A percentile compares a stretch with the other conserved stretches of the same genome.
Evolutionary conservation across 2,329 filamentous ascomycete species (phyloP).

Genomic region (Cladosporium velox): DNA sequence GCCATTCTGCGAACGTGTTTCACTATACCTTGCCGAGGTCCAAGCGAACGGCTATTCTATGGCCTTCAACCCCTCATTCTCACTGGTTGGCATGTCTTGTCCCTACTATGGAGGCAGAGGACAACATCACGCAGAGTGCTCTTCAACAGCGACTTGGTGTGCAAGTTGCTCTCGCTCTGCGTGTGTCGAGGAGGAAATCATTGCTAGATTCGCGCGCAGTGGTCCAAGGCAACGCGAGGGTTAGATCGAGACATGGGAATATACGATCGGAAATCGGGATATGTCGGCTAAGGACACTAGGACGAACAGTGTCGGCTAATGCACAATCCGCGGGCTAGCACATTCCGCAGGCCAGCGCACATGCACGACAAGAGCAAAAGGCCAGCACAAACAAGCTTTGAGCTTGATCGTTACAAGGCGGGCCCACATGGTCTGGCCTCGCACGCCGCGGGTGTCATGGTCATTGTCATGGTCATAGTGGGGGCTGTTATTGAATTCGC

Average conservation of each 20-base stretch:
- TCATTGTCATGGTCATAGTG: not conserved
- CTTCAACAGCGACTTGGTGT: not conserved
- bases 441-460: not conserved
- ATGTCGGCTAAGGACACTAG: not conserved
- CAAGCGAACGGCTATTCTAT: not conserved
- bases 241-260: not conserved
- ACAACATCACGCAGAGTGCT: not conserved
- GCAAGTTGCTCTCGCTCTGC: not conserved
- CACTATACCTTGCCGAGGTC: constrained; percentile 4
- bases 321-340: not conserved
- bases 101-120: not conserved
- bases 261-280: not conserved
- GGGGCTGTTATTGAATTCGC: not conserved
- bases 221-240: not conserved
- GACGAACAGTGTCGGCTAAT: not conserved
- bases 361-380: not conserved
- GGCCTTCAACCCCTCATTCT: not conserved
- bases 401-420: constrained; percentile 18
- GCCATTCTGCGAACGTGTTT: not conserved
- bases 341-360: not conserved
- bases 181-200: not conserved
- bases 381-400: constrained; percentile 9
- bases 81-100: not conserved
- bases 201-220: not conserved
- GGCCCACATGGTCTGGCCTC: not conserved